Conservation (phyloP, 495 filamentous ascomycete genomes). For the Annulohypoxylon moriforme region DNA sequence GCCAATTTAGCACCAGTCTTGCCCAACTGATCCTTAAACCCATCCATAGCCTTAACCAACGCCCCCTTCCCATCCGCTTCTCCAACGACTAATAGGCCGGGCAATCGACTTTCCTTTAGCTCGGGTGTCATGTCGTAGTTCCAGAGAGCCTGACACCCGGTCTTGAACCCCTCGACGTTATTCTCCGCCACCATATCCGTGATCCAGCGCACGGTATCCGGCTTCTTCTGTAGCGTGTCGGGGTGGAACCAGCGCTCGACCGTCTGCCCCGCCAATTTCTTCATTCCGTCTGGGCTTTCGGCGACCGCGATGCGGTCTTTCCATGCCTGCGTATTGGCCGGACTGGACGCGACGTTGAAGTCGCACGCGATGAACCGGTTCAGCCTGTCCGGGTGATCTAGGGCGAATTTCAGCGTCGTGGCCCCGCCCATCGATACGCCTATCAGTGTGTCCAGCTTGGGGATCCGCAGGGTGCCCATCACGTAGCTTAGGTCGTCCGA, state of each 20-base stretch:
- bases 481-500: constrained; percentile 71
- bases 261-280: constrained; percentile 72
- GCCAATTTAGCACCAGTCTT: constrained; percentile 63
- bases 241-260: constrained; percentile 80
- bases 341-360: constrained; percentile 74
- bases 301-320: constrained; percentile 77
- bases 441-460: constrained; percentile 68
- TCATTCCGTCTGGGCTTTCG: constrained; percentile 64
- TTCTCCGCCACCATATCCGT: constrained; percentile 69
- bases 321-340: constrained; percentile 80
- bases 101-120: constrained; percentile 68
- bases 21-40: constrained; percentile 70
- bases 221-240: constrained; percentile 62
- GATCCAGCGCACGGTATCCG: constrained; percentile 62
- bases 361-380: constrained; percentile 77
- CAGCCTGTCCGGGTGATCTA: constrained; percentile 70
- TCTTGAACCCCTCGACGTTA: constrained; percentile 74
- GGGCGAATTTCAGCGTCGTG: constrained; percentile 75
- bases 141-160: constrained; percentile 77
- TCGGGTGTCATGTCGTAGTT: constrained; percentile 75
- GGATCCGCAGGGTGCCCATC: constrained; percentile 69
- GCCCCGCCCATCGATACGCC: constrained; percentile 84
- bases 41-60: constrained; percentile 79
- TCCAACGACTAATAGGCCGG: constrained; percentile 74
- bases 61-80: constrained; percentile 74